Conservation (phyloP, 2,329 filamentous ascomycete genomes). For the Beauveria australis region DNA sequence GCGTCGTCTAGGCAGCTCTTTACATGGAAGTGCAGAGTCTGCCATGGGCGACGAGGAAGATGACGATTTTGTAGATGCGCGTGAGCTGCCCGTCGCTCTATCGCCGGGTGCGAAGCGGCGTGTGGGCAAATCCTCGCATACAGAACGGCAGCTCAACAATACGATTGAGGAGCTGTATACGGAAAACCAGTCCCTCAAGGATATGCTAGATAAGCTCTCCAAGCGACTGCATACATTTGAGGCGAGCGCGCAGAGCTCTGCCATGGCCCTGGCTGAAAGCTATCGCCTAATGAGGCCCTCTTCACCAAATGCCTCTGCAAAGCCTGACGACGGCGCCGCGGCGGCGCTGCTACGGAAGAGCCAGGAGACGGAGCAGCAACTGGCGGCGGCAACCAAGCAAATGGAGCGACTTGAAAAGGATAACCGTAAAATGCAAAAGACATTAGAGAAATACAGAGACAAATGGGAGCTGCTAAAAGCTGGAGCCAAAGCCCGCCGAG, state of each 20-base stretch:
- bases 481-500: constrained; percentile 47
- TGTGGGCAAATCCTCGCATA: constrained; percentile 29
- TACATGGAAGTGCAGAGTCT: constrained; percentile 42
- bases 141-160: constrained; percentile 46
- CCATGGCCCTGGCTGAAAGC: constrained; percentile 79
- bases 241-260: constrained; percentile 79
- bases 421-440: constrained; percentile 46
- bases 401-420: constrained; percentile 59
- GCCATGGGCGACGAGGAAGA: constrained; percentile 50
- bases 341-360: constrained; percentile 34
- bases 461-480: constrained; percentile 56
- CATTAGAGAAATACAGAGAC: constrained; percentile 49
- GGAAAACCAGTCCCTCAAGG: constrained; percentile 80
- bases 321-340: constrained; percentile 27
- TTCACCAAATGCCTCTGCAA: constrained; percentile 34
- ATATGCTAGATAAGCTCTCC: constrained; percentile 76
- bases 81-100: constrained; percentile 50
- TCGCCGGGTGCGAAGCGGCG: constrained; percentile 34
- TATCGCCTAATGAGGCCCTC: constrained; percentile 53
- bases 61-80: constrained; percentile 85
- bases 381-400: constrained; percentile 49
- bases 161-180: constrained; percentile 80
- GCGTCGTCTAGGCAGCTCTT: constrained; percentile 46
- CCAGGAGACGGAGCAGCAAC: constrained; percentile 59
- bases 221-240: constrained; percentile 90